These are phyloP conservation scores for Glycine latifolia DNA, from an alignment of 306 rosid species.

Conservation along the genomic window DNA sequence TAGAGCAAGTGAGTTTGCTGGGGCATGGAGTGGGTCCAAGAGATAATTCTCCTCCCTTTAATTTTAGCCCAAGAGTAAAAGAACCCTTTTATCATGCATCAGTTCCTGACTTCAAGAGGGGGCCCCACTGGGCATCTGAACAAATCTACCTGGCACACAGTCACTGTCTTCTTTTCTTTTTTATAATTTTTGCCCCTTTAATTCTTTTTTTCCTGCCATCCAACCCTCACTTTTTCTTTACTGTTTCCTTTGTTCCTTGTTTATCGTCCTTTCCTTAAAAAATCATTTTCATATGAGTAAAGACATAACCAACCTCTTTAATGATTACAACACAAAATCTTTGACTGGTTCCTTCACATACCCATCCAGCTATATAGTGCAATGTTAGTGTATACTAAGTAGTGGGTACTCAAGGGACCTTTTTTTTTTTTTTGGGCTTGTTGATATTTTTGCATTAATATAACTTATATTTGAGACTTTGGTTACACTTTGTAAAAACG, in stretches of 20 bases:
- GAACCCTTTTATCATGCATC: slow-evolving; percentile 71
- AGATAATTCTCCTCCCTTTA: slow-evolving; percentile 34
- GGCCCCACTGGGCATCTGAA: slow-evolving; percentile 60
- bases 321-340: slow-evolving; percentile 83
- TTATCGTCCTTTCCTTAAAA: slow-evolving; percentile 77
- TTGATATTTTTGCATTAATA: too few relatives aligned
- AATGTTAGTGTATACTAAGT: background rate
- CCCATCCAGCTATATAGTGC: background rate
- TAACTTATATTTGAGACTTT: too few relatives aligned
- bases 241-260: slow-evolving; percentile 64
- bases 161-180: slow-evolving; percentile 72
- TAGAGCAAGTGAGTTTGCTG: slow-evolving; percentile 3
- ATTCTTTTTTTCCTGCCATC: slow-evolving; percentile 57
- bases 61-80: slow-evolving; percentile 53
- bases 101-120: slow-evolving; percentile 44
- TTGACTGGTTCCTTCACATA: slow-evolving; percentile 67
- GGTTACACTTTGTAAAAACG: too few relatives aligned
- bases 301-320: slow-evolving; percentile 69
- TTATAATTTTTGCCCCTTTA: slow-evolving; percentile 41
- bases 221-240: slow-evolving; percentile 73
- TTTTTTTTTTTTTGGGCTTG: too few relatives aligned
- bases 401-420: too few relatives aligned
- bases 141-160: slow-evolving; percentile 74
- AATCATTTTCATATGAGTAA: slow-evolving; percentile 85
- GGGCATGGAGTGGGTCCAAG: slow-evolving; percentile 45